Evolutionary conservation across 2,329 filamentous ascomycete species (phyloP).

Genomic region (Ophiosphaerella herpotricha): DNA sequence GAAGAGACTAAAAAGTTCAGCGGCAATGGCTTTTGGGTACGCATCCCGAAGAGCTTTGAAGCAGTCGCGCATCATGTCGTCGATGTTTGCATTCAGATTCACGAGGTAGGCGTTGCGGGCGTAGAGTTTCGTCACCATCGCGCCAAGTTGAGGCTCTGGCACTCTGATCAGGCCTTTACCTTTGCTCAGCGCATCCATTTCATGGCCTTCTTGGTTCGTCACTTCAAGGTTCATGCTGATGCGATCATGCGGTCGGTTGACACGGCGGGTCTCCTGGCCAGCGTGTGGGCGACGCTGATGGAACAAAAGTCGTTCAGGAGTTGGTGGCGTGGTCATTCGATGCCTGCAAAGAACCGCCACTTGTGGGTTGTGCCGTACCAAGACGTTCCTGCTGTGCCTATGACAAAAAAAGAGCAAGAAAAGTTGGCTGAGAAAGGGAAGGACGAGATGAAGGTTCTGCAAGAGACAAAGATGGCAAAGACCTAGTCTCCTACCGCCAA

Average conservation of each 20-base stretch:
- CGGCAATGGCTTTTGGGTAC: not conserved
- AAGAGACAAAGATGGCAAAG: too few species aligned
- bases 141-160: not conserved
- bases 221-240: not conserved
- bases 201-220: not conserved
- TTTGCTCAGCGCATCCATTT: constrained; percentile 3
- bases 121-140: not conserved
- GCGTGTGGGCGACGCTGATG: constrained; percentile 1
- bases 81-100: not conserved
- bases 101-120: not conserved
- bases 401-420: not conserved
- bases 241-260: not conserved
- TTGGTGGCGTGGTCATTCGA: not conserved
- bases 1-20: not conserved
- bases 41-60: not conserved
- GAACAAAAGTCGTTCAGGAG: not conserved
- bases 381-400: not conserved
- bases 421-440: not conserved
- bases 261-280: not conserved
- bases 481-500: too few species aligned
- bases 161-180: not conserved
- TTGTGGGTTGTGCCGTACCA: not conserved
- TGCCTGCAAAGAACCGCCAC: not conserved
- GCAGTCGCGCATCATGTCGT: constrained; percentile 1
- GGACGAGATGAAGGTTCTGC: not conserved